phyloP scores from a whole-genome alignment of 768 basidiomycete species.

The Kwoniella sp. region DNA sequence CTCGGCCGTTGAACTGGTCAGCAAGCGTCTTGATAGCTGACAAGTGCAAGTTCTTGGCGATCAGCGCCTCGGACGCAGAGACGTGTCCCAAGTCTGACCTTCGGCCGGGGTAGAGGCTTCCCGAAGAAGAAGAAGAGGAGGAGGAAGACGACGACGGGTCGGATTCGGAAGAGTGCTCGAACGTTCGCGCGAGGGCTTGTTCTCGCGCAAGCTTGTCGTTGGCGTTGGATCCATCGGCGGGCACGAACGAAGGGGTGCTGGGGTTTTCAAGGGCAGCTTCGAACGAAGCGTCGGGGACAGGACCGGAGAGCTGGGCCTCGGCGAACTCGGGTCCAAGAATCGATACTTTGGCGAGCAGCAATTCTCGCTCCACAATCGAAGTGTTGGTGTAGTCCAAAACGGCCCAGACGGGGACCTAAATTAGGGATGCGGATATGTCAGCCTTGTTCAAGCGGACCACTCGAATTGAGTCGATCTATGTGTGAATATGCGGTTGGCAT shows the following conservation, averaged over 20 bases:
- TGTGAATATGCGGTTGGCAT: neutral
- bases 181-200: slow-evolving; percentile 71
- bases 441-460: too few relatives aligned
- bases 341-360: slow-evolving; percentile 93
- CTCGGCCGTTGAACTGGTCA: slow-evolving; percentile 83
- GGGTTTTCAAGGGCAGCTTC: slow-evolving; percentile 46
- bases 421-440: neutral
- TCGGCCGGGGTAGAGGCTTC: slow-evolving; percentile 50
- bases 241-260: slow-evolving; percentile 78
- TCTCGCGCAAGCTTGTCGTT: slow-evolving; percentile 69
- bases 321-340: slow-evolving; percentile 97
- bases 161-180: slow-evolving; percentile 62
- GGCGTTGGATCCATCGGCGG: slow-evolving; percentile 58
- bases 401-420: slow-evolving; percentile 96
- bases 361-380: slow-evolving; percentile 84
- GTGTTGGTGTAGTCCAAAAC: slow-evolving; percentile 97
- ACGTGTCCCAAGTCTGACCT: slow-evolving; percentile 5
- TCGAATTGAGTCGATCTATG: neutral
- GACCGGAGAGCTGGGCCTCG: slow-evolving; percentile 83
- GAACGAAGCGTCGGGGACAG: slow-evolving; percentile 66
- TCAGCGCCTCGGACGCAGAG: slow-evolving; percentile 76
- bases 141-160: slow-evolving; percentile 50
- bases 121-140: neutral
- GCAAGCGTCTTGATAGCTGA: slow-evolving; percentile 83
- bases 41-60: slow-evolving; percentile 84